These are phyloP conservation scores for Butyriboletus appendiculatus DNA, from an alignment of 1,284 basidiomycete species.

Conservation along the genomic window DNA sequence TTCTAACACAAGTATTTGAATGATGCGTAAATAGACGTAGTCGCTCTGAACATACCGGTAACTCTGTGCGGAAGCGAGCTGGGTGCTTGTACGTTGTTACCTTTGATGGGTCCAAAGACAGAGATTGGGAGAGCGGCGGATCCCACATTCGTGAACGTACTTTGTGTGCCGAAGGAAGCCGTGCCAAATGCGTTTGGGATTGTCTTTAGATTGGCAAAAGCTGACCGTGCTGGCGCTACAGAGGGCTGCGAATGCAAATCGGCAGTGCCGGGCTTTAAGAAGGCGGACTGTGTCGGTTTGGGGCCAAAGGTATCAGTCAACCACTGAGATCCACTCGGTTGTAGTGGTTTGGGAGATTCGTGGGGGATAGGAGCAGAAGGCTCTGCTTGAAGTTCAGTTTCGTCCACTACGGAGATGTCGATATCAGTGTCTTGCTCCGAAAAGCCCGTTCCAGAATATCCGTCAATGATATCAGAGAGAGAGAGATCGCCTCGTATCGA, in stretches of 20 bases:
- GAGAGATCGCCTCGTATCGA: constrained; percentile 61
- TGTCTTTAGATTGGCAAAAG: constrained; percentile 43
- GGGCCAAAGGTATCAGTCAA: constrained; percentile 38
- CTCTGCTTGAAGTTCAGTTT: constrained; percentile 29
- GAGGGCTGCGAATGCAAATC: constrained; percentile 14
- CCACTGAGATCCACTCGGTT: constrained; percentile 43
- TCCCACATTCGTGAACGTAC: constrained; percentile 1
- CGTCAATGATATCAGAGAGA: constrained; percentile 80
- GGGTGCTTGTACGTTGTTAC: constrained; percentile 15
- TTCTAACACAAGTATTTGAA: not conserved
- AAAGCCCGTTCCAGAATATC: constrained; percentile 42
- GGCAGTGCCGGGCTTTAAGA: constrained; percentile 2
- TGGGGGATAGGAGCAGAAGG: not conserved
- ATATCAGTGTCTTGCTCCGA: constrained; percentile 31
- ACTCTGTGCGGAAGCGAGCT: not conserved
- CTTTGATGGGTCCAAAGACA: constrained; percentile 23
- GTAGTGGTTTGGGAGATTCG: constrained; percentile 15
- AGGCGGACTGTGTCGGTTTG: constrained; percentile 29
- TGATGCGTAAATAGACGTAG: not conserved
- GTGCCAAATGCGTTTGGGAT: constrained; percentile 37
- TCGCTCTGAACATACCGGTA: constrained; percentile 17
- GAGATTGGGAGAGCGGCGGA: constrained; percentile 3
- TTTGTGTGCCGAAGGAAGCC: constrained; percentile 21
- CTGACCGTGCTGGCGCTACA: constrained; percentile 30
- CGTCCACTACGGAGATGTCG: constrained; percentile 25